Evolutionary conservation across 306 rosid genomes (phyloP).

Genomic region (Malus asiatica): DNA sequence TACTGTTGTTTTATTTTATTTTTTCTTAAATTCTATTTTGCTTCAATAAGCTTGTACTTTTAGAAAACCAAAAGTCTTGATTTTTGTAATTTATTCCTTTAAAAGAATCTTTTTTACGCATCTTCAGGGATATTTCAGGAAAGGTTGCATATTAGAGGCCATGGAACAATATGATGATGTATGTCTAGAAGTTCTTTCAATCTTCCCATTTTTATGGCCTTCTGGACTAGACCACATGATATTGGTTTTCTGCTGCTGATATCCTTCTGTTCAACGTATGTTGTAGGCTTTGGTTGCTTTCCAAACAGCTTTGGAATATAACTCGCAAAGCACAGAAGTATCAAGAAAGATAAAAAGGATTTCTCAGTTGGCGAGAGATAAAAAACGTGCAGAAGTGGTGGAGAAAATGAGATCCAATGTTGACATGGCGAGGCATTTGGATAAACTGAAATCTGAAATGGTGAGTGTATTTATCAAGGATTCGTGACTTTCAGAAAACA

Average conservation of each 20-base stretch:
- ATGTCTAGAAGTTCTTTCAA: conserved; percentile 16
- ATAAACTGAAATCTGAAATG: conserved; percentile 71
- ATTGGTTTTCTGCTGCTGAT: conserved; percentile 26
- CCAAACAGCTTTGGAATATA: conserved; percentile 63
- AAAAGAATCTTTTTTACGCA: conserved; percentile 18
- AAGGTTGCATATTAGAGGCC: conserved; percentile 92
- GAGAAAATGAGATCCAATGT: conserved; percentile 79
- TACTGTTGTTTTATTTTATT: not conserved
- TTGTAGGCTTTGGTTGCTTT: conserved; percentile 81
- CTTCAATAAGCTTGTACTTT: not conserved
- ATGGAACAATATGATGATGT: conserved; percentile 90
- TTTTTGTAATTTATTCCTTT: not conserved
- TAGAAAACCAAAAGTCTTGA: not conserved
- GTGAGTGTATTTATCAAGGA: conserved; percentile 34
- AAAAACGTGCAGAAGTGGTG: conserved; percentile 73
- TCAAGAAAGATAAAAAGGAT: conserved; percentile 75
- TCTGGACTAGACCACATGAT: not conserved
- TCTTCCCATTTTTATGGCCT: conserved; percentile 6
- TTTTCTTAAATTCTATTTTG: not conserved
- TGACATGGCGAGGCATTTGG: conserved; percentile 74
- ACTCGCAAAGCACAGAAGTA: conserved; percentile 87
- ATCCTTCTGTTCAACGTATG: conserved; percentile 6
- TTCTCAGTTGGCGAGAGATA: conserved; percentile 59
- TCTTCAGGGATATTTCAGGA: conserved; percentile 88
- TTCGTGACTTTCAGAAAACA: not conserved